These are phyloP conservation scores for Noccaea bulbosa DNA, from an alignment of 345 rosid genomes.

Conservation along the genomic window DNA sequence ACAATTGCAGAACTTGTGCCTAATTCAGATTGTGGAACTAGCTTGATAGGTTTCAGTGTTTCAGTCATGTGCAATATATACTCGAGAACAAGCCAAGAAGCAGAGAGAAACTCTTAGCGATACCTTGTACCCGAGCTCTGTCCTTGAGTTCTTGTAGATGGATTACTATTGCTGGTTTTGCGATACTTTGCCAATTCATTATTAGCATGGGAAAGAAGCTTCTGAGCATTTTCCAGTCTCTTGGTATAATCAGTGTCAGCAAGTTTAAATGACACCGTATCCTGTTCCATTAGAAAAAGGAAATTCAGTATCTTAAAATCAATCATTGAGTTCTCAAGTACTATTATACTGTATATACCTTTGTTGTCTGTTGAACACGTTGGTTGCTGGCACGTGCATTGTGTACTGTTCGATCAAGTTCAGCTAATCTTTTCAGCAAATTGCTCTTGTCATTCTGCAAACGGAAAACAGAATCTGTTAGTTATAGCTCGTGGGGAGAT, in stretches of 20 bases:
- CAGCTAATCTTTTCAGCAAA: slow-evolving; percentile 66
- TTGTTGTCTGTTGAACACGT: slow-evolving; percentile 47
- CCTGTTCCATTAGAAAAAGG: slow-evolving; percentile 44
- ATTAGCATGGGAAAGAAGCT: slow-evolving; percentile 56
- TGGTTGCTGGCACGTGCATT: slow-evolving; percentile 48
- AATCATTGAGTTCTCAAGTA: slow-evolving; percentile 10
- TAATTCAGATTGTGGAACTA: slow-evolving; percentile 16
- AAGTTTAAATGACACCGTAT: slow-evolving; percentile 41
- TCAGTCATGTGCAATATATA: slow-evolving; percentile 6
- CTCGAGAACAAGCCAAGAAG: slow-evolving; percentile 9
- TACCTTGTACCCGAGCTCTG: slow-evolving; percentile 47
- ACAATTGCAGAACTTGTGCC: not conserved
- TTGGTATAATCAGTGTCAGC: slow-evolving; percentile 50
- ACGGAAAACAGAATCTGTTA: slow-evolving; percentile 12
- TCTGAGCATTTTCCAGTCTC: slow-evolving; percentile 57
- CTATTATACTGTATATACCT: slow-evolving; percentile 27
- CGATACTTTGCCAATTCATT: slow-evolving; percentile 64
- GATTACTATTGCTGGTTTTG: slow-evolving; percentile 41
- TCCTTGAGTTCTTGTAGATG: slow-evolving; percentile 44
- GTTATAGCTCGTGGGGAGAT: no score
- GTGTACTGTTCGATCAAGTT: slow-evolving; percentile 66
- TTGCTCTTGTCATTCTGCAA: slow-evolving; percentile 76
- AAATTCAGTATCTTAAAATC: slow-evolving; percentile 24
- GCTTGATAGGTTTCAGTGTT: slow-evolving; percentile 4
- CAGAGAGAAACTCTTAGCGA: slow-evolving; percentile 37